Base-by-base conservation (phyloP, 2,329 filamentous ascomycete genomes). In the Dissoconium aciculare region DNA sequence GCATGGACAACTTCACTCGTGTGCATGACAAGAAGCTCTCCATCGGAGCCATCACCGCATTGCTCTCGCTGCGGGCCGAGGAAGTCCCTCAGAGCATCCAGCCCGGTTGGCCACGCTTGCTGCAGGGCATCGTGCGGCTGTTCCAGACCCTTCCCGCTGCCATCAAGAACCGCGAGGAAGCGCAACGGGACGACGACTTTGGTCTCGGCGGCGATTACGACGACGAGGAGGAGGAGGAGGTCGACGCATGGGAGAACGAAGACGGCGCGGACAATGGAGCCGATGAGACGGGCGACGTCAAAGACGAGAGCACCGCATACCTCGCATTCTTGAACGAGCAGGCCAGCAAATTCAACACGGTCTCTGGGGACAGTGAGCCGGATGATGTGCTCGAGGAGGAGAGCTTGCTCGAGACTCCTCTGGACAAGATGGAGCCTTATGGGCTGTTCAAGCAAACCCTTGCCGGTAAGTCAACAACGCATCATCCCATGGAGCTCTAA, bases 21-120 rank as follows among this genome's bases (percentile, higher is more conserved):
- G 89, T 98, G 2, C 89, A 98, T 54, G 89, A 98, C 64, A 98
- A 98, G 71, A 98, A 94, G 66, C 67, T 98, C 15, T 94, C 83
- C 39, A 94, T 98, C 46, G 81, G 85, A 11, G 87, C 85, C 27
- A 95, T 98, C 45, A 78, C 81, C 36, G 70, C 83, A 4, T 71
- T 98, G 8, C 70, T 98, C 30, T 80, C 75, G 27, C 60, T 98
- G 35, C 73, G 71, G 38, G 74, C 76, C 8, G 75, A 81, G 31
- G 78, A 91, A 49, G 79, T 98, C 5, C 89, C 89, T 1, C 64
- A 70, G n/a, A 95, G 85, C 50, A 81, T 98, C 15, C 84, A 91
- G 42, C 81, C 84, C 42, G 89, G 89, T 32, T 98, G 89, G 89
- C 87, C 87, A 5, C 71, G 89, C 47, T 64, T 98, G 43, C 69